phyloP scores from a whole-genome alignment of 2,329 filamentous ascomycete species.

The Parafenestella ontariensis region DNA sequence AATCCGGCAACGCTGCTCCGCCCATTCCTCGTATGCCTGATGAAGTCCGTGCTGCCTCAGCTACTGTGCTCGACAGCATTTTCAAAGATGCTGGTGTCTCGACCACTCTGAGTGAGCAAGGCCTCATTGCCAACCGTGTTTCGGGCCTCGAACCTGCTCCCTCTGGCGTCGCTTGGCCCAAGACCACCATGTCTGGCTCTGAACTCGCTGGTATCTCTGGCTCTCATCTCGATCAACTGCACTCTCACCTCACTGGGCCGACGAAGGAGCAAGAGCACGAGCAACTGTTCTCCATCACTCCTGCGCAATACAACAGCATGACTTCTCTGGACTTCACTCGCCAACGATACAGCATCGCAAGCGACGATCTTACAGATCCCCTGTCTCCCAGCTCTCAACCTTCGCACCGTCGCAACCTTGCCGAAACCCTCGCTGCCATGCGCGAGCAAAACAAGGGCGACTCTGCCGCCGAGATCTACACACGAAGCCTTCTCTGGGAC shows the following conservation, averaged over 20 bases:
- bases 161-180: constrained; percentile 48
- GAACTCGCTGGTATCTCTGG: constrained; percentile 47
- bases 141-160: constrained; percentile 48
- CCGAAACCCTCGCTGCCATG: constrained; percentile 81
- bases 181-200: constrained; percentile 46
- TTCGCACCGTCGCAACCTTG: constrained; percentile 75
- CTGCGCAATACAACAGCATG: constrained; percentile 87
- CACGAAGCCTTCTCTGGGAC: constrained; percentile 90
- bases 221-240: constrained; percentile 49
- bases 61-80: constrained; percentile 78
- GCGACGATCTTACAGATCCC: constrained; percentile 52
- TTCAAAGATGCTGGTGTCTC: constrained; percentile 78
- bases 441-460: constrained; percentile 72
- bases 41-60: constrained; percentile 79
- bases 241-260: constrained; percentile 61
- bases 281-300: constrained; percentile 84
- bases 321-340: constrained; percentile 75
- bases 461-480: constrained; percentile 86
- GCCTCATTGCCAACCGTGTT: constrained; percentile 61
- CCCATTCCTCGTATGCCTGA: constrained; percentile 80
- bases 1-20: constrained; percentile 73
- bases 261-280: constrained; percentile 86
- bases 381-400: constrained; percentile 48
- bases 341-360: constrained; percentile 55
- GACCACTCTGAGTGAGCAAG: constrained; percentile 45